These are phyloP conservation scores for Solanum medicagineum DNA, from an alignment of 257 asterid species.

Conservation along the genomic window DNA sequence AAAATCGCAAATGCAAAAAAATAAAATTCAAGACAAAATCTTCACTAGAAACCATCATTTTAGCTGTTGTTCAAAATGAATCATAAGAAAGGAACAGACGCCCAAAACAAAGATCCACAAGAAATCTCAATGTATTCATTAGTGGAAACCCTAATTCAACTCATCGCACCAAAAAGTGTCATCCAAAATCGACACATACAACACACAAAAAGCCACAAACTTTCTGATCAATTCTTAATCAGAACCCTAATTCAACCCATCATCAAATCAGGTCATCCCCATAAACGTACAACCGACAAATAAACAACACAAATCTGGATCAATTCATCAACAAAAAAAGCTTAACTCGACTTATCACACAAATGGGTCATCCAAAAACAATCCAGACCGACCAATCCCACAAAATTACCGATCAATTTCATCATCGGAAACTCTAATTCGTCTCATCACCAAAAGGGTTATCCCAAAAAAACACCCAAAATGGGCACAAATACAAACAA, in stretches of 20 bases:
- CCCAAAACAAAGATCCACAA: neutral
- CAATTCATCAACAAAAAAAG: neutral
- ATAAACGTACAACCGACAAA: neutral
- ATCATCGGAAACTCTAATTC: neutral
- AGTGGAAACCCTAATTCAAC: slow-evolving; percentile 3
- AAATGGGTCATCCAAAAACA: neutral
- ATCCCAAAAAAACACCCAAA: neutral
- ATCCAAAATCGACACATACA: neutral
- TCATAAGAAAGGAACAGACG: neutral
- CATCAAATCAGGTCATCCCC: neutral
- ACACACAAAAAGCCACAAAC: neutral
- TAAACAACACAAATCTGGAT: neutral
- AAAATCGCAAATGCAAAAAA: neutral
- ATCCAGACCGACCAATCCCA: neutral
- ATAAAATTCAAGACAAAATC: neutral
- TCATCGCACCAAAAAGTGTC: neutral
- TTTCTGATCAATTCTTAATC: neutral
- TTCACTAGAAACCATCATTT: neutral
- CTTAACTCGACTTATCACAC: neutral
- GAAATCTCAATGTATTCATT: neutral
- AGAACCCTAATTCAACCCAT: slow-evolving; percentile 1
- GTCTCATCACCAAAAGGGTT: neutral
- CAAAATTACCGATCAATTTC: neutral
- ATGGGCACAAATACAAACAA: neutral
- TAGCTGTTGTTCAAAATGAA: neutral